Evolutionary conservation across 1,284 basidiomycete genomes (phyloP).

Genomic region (Volvariella surrecta): DNA sequence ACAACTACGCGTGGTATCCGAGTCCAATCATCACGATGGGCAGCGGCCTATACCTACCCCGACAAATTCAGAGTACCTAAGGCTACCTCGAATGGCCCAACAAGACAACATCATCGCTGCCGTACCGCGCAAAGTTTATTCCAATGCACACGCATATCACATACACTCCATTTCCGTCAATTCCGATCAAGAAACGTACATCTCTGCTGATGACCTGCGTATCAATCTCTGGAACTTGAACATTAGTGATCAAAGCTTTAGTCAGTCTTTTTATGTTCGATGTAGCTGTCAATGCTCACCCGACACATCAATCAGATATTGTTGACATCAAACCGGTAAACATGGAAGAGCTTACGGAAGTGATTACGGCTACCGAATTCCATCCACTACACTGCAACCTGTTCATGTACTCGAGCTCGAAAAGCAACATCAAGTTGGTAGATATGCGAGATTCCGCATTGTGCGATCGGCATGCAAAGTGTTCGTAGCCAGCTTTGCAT

Average conservation of each 20-base stretch:
- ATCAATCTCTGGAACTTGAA: conserved; percentile 99
- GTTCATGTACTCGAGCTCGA: conserved; percentile 99
- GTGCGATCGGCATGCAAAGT: conserved; percentile 95
- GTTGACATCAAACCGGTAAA: conserved; percentile 99
- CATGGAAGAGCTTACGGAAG: conserved; percentile 99
- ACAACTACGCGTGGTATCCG: conserved; percentile 90
- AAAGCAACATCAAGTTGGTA: conserved; percentile 99
- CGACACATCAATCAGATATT: too few relatives aligned
- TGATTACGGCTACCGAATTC: conserved; percentile 99
- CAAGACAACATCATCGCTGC: conserved; percentile 99
- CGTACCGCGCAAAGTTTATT: conserved; percentile 97
- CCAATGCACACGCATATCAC: conserved; percentile 99
- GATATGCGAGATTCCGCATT: conserved; percentile 99
- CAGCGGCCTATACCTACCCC: conserved; percentile 60
- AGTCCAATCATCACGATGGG: conserved; percentile 91
- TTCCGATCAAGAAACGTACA: conserved; percentile 99
- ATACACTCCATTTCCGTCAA: conserved; percentile 99
- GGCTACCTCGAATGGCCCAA: conserved; percentile 83
- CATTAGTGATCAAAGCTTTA: conserved; percentile 99
- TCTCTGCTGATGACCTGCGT: conserved; percentile 95
- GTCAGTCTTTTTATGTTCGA: conserved; percentile 42
- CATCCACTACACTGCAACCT: conserved; percentile 97
- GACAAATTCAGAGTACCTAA: conserved; percentile 47
- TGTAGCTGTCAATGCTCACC: too few relatives aligned
- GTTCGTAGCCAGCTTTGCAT: conserved; percentile 40